These are phyloP conservation scores for Trichoderma sp. DNA, from an alignment of 2,329 filamentous ascomycete species.

Conservation along the genomic window DNA sequence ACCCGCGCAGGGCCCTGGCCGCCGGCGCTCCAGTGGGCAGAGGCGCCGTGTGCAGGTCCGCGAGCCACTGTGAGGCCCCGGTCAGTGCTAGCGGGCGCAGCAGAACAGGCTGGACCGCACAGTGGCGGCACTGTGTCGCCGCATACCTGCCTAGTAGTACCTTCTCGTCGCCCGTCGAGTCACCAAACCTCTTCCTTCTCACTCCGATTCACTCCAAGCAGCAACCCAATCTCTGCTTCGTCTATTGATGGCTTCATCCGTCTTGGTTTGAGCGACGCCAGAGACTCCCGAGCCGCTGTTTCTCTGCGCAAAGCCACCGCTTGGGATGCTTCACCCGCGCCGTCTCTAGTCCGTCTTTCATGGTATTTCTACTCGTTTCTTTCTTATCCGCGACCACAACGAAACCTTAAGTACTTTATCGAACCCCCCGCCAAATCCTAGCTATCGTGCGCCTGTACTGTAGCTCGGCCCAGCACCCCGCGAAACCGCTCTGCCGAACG, in stretches of 20 bases:
- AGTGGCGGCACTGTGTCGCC: slow-evolving; percentile 18
- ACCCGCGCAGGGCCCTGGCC: background rate
- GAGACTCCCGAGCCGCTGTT: slow-evolving; percentile 3
- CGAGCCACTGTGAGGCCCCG: slow-evolving; percentile 13
- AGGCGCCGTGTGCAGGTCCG: background rate
- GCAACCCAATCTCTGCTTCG: slow-evolving; percentile 20
- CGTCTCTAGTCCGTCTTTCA: background rate
- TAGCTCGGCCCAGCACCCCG: slow-evolving; percentile 25
- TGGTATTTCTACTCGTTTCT: background rate
- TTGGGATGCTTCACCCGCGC: slow-evolving; percentile 19
- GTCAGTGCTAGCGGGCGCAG: slow-evolving; percentile 21
- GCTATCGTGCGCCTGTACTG: slow-evolving; percentile 12
- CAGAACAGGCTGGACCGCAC: slow-evolving; percentile 14
- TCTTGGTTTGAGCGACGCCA: slow-evolving; percentile 29
- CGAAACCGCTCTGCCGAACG: slow-evolving; percentile 20
- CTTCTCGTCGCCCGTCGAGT: slow-evolving; percentile 17
- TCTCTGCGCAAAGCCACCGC: background rate
- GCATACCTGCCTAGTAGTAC: slow-evolving; percentile 7
- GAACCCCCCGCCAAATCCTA: slow-evolving; percentile 19
- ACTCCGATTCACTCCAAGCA: slow-evolving; percentile 26
- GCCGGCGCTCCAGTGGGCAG: background rate
- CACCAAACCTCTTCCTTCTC: slow-evolving; percentile 28
- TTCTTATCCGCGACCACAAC: background rate
- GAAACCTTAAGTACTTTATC: background rate
- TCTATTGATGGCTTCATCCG: slow-evolving; percentile 17